Conservation (phyloP, 345 rosid genomes). For the Zanthoxylum bungeanum region DNA sequence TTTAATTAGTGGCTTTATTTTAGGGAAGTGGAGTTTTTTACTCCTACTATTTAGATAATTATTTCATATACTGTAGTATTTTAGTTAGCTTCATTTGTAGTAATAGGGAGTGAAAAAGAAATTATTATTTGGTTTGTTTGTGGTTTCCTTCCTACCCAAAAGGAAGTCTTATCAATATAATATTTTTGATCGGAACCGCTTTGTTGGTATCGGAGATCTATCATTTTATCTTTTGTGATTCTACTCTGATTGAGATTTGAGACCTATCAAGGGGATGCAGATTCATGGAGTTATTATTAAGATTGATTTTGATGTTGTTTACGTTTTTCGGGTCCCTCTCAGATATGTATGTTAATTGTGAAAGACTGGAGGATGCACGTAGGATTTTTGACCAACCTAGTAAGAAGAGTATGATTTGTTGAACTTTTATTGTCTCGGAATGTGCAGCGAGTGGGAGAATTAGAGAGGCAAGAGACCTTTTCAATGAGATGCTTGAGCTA, state of each 20-base stretch:
- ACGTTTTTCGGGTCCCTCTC: conserved; percentile 61
- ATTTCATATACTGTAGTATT: too few relatives aligned
- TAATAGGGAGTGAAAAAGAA: too few relatives aligned
- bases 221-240: conserved; percentile 36
- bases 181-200: too few relatives aligned
- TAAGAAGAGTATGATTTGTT: conserved; percentile 53
- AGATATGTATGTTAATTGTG: conserved; percentile 70
- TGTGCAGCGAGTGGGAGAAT: conserved; percentile 60
- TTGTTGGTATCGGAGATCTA: too few relatives aligned
- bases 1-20: too few relatives aligned
- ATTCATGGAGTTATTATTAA: conserved; percentile 63
- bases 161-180: too few relatives aligned
- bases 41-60: too few relatives aligned
- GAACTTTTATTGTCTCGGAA: conserved; percentile 74
- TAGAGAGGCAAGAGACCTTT: conserved; percentile 65
- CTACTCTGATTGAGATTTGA: too few relatives aligned
- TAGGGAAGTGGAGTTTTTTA: too few relatives aligned
- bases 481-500: conserved; percentile 68
- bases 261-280: conserved; percentile 58
- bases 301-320: conserved; percentile 38
- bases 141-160: too few relatives aligned
- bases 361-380: conserved; percentile 53
- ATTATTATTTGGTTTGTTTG: too few relatives aligned
- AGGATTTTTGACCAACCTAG: conserved; percentile 50
- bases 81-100: too few relatives aligned